A percentile compares a stretch with the other conserved stretches of the same genome.
These are phyloP conservation scores for Uromyces viciae-fabae DNA, from an alignment of 1,284 basidiomycete species.

Conservation along the genomic window DNA sequence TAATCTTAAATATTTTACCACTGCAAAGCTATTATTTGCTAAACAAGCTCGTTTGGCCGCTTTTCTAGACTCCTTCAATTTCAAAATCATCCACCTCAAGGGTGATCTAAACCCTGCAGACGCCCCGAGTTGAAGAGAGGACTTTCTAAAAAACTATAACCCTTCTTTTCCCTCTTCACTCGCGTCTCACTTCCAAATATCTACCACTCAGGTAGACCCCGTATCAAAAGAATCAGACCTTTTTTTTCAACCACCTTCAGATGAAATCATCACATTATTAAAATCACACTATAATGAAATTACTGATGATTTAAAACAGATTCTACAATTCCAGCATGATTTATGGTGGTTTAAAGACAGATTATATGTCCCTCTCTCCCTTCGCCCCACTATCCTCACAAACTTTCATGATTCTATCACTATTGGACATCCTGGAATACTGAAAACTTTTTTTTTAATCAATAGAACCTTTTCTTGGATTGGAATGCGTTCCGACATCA, in stretches of 20 bases:
- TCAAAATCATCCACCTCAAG: background rate
- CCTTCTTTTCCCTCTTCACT: background rate
- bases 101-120: conserved; percentile 15
- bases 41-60: conserved; percentile 11
- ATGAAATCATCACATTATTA: background rate
- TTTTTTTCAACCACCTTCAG: background rate
- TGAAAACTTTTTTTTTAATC: background rate
- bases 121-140: background rate
- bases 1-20: conserved; percentile 9
- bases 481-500: background rate
- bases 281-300: background rate
- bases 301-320: background rate
- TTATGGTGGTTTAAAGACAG: background rate
- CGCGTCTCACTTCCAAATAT: background rate
- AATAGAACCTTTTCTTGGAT: conserved; percentile 1
- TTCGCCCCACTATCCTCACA: background rate
- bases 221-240: too few species aligned
- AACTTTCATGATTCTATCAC: background rate
- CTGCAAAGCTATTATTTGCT: background rate
- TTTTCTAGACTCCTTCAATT: conserved; percentile 3
- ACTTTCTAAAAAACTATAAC: conserved; percentile 10
- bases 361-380: background rate
- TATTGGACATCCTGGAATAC: background rate
- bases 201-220: too few species aligned
- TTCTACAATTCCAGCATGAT: background rate